These are phyloP conservation scores for Alternaria infectoria DNA, from an alignment of 2,329 filamentous ascomycete species.

Conservation along the genomic window DNA sequence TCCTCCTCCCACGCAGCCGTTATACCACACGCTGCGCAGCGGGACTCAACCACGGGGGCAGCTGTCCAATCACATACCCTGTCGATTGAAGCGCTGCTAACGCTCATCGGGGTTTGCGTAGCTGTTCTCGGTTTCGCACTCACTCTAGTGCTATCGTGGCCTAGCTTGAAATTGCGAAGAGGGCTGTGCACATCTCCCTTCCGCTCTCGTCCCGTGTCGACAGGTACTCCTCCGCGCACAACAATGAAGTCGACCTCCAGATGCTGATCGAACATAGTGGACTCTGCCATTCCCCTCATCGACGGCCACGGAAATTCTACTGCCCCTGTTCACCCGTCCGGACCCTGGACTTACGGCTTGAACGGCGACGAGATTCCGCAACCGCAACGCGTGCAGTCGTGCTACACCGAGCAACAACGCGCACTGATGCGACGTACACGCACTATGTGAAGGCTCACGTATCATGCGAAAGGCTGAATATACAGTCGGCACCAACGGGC, in stretches of 20 bases:
- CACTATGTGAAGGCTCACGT: not conserved
- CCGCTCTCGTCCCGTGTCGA: not conserved
- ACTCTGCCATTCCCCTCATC: not conserved
- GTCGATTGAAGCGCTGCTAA: not conserved
- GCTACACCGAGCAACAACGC: not conserved
- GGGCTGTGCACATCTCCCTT: not conserved
- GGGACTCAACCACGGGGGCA: not conserved
- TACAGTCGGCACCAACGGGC: not conserved
- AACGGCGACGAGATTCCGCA: not conserved
- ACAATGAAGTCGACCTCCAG: not conserved
- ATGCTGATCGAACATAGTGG: not conserved
- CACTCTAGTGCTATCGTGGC: not conserved
- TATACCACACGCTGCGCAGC: not conserved
- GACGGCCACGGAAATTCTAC: fast-evolving
- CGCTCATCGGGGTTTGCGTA: not conserved
- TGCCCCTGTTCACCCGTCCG: fast-evolving
- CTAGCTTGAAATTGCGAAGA: not conserved
- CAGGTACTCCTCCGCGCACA: not conserved
- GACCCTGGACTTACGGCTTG: not conserved
- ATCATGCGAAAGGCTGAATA: not conserved
- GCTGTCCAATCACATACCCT: not conserved
- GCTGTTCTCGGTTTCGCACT: not conserved
- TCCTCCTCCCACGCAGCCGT: not conserved
- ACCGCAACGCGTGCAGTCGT: not conserved
- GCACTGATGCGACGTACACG: not conserved